A percentile compares a stretch with the other conserved stretches of the same genome.
Evolutionary conservation across 2,329 filamentous ascomycete genomes (phyloP).

Genomic region (Pseudocercospora cruenta): DNA sequence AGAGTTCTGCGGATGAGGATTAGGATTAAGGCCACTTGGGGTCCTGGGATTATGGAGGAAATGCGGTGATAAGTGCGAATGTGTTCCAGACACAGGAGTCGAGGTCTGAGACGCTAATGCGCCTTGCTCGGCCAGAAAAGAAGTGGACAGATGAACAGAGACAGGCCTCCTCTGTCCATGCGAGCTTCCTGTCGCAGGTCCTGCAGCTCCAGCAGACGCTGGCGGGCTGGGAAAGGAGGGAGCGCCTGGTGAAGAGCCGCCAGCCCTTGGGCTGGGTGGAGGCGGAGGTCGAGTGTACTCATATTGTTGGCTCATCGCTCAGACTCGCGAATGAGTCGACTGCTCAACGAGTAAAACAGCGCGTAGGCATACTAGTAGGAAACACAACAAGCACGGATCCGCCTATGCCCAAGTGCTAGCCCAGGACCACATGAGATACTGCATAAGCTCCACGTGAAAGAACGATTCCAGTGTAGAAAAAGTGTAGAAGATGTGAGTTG

Average conservation of each 20-base stretch:
- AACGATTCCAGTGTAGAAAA: slow-evolving; percentile 17
- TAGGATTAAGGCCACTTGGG: slow-evolving; percentile 30
- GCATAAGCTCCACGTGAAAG: slow-evolving; percentile 18
- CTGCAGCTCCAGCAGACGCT: slow-evolving; percentile 37
- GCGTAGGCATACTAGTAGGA: slow-evolving; percentile 24
- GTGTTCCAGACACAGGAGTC: slow-evolving; percentile 43
- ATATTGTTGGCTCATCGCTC: slow-evolving; percentile 38
- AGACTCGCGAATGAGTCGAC: slow-evolving; percentile 23
- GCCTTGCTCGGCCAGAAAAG: slow-evolving; percentile 35
- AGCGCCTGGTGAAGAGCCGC: slow-evolving; percentile 25
- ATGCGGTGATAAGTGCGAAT: slow-evolving; percentile 28
- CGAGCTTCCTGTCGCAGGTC: slow-evolving; percentile 17
- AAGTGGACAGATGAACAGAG: slow-evolving; percentile 28
- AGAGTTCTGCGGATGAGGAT: slow-evolving; percentile 28
- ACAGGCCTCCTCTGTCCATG: slow-evolving; percentile 19
- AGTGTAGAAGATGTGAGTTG: slow-evolving; percentile 10
- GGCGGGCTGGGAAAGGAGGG: slow-evolving; percentile 29
- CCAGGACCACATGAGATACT: slow-evolving; percentile 15
- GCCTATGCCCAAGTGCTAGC: slow-evolving; percentile 15
- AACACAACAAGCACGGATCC: slow-evolving; percentile 17
- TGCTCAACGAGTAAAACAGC: slow-evolving; percentile 29
- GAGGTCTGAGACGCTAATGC: slow-evolving; percentile 41
- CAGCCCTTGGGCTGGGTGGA: slow-evolving; percentile 25
- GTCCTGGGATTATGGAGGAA: slow-evolving; percentile 33
- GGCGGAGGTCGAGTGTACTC: slow-evolving; percentile 31